Percentiles rank a stretch among this genome's conserved stretches.
These are phyloP conservation scores for Verticillium isaacii DNA, from an alignment of 2,329 filamentous ascomycete species.

Conservation along the genomic window DNA sequence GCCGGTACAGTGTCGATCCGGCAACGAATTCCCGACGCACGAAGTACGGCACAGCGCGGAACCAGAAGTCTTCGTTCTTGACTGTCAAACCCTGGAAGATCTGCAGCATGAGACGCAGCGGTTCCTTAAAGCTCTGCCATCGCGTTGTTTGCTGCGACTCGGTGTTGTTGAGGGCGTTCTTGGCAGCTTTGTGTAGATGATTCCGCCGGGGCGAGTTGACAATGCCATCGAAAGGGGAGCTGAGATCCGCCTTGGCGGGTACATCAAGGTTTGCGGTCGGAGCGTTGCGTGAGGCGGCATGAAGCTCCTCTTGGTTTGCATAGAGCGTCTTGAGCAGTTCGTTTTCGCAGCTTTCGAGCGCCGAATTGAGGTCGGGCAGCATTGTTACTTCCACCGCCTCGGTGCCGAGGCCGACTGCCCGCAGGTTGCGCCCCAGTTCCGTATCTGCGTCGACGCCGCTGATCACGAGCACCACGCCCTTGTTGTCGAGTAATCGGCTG, in stretches of 20 bases:
- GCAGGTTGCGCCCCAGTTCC: conserved; percentile 71
- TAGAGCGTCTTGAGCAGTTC: conserved; percentile 82
- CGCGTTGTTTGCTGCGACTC: conserved; percentile 56
- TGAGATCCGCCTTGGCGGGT: conserved; percentile 31
- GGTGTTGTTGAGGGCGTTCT: conserved; percentile 65
- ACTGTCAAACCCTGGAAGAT: conserved; percentile 87
- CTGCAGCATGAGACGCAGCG: conserved; percentile 85
- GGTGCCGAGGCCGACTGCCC: conserved; percentile 76
- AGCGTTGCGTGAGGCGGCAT: conserved; percentile 36
- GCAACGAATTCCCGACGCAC: conserved; percentile 59
- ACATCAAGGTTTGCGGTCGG: conserved; percentile 43
- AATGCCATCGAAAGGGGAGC: conserved; percentile 31
- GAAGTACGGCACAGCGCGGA: conserved; percentile 73
- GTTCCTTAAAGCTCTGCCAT: conserved; percentile 86
- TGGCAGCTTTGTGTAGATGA: conserved; percentile 74
- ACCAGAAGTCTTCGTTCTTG: conserved; percentile 95
- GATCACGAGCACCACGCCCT: conserved; percentile 75
- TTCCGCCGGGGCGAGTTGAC: conserved; percentile 78
- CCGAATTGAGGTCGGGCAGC: conserved; percentile 86
- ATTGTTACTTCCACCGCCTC: conserved; percentile 71
- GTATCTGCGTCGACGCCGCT: conserved; percentile 75
- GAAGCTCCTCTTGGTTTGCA: conserved; percentile 58
- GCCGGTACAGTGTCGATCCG: conserved; percentile 71
- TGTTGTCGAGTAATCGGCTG: conserved; percentile 73
- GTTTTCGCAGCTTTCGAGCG: conserved; percentile 92